Base-by-base conservation (phyloP, 257 asterid species). In the Knoxia roxburghii region DNA sequence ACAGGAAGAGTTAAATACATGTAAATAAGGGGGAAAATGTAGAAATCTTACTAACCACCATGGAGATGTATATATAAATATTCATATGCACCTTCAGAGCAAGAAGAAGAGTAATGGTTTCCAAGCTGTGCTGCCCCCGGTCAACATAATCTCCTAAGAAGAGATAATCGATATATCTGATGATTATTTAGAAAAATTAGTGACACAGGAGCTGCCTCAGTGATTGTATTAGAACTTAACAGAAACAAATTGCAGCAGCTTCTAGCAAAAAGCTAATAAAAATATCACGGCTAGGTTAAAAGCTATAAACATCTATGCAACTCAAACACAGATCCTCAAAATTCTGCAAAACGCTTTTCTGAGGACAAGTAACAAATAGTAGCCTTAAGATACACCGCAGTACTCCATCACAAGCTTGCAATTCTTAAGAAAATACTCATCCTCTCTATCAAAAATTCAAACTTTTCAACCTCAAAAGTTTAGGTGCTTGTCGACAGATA, bases 121-220 rank as follows among this genome's bases (percentile, higher is more conserved):
- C 99, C 93, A 94, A 77, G 83, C 98, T 94, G 80, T 94, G 99
- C 67, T 94, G 99, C 65, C 99, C 99, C 45, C 99, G 95, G 74
- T 94, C 99, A 79, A 93, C 99, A 80, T 93, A 93, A 83, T 93
- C 99, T 75, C 99, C 99, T 88, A 93, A 75, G 85, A 93, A 94
- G 76, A 94, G 96, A 80, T 94, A 90, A 75, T 94, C 99, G 65
- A 94, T 89, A 75, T 94, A 94, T 72, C 99, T 94, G 88, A 76
- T 37, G 68, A 69, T 68, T 73, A 84, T 75, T 72, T 35, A 45
- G 45, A 48, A 67, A 46, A 71, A 72, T 82, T 74, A 80, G 85
- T 61, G 72, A 68, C 64, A 6, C 6, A 39, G 33, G 9, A 41
- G 32, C 13, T 48, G 27, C 24, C 21, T 65, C 56, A 21, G 13